Evolutionary conservation across 305 asterid species (phyloP), one percentile per base, ranked within the genome.

Genomic region (Solanum aculeatissimum): DNA sequence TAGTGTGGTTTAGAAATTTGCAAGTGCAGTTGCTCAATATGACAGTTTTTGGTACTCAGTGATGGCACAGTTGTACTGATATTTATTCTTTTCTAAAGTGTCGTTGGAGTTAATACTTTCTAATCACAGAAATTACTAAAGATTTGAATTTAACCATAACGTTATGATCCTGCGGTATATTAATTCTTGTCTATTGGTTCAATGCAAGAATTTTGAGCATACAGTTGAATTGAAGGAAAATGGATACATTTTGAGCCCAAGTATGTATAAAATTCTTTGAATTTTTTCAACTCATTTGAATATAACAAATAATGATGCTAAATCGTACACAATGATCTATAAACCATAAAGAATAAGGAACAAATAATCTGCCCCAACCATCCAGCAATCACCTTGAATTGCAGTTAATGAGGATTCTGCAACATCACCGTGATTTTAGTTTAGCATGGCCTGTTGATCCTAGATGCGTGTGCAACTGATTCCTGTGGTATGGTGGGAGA

Each of bases 401-500:
- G 29, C 9, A 19, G 29, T 38, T 9, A 19, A 38, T 40, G 78
- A 69, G 49, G 70, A 32, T 35, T 68, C 15, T 35, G 25, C 21
- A 18, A 53, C 7, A 78, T 93, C 92, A 90, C 86, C 90, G 89
- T 27, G 89, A 90, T 89, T 80, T 96, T 72, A 91, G 77, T 32
- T 90, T 57, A n/a, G 99, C 97, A 54, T 95, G 99, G 38, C 96
- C 98, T 9, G 98, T 92, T n/a, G 93, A 98, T 53, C 92, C 97
- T 88, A 97, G 87, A 91, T 97, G 99, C 89, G 90, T 90, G 84
- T 93, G 96, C 85, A 97, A 89, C 85, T 88, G 92, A 88, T 85
- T 95, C 98, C 98, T 97, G 95, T 72, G 57, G 81, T 96, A 94
- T 65, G 51, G 63, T 83, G 84, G 53, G 35, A 69, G 25, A 55